Conservation (phyloP, 2,329 filamentous ascomycete species). For the Neonectria sp. region DNA sequence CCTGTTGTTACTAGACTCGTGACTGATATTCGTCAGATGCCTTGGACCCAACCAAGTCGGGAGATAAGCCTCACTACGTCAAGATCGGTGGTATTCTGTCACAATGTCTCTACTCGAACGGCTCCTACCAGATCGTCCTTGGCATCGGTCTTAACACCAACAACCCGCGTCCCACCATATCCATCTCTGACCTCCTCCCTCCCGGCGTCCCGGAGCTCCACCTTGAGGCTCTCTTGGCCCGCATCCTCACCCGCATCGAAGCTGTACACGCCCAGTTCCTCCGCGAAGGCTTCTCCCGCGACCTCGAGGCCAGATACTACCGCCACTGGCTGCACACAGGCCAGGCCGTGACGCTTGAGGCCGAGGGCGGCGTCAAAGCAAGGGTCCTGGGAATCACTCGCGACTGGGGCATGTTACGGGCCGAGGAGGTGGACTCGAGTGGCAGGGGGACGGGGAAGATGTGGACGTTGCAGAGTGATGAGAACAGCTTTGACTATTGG, state of each 20-base stretch:
- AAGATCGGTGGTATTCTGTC: conserved; percentile 96
- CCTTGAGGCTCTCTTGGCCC: conserved; percentile 85
- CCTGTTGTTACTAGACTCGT: fast-evolving
- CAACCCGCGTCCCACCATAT: conserved; percentile 89
- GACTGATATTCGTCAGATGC: conserved; percentile 64
- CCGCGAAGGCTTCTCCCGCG: conserved; percentile 79
- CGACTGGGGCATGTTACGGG: conserved; percentile 91
- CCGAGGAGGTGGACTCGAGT: conserved; percentile 83
- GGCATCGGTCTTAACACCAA: conserved; percentile 90
- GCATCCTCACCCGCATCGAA: conserved; percentile 85
- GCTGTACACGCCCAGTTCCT: conserved; percentile 83
- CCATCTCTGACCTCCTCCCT: conserved; percentile 81
- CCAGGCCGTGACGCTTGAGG: conserved; percentile 81
- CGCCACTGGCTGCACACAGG: conserved; percentile 87
- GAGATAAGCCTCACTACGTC: conserved; percentile 71
- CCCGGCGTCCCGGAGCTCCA: conserved; percentile 69
- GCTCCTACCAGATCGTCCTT: conserved; percentile 86
- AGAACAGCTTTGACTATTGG: conserved; percentile 99
- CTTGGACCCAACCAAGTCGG: conserved; percentile 71
- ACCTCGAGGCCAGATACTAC: conserved; percentile 85
- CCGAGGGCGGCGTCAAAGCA: conserved; percentile 81
- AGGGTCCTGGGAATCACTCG: conserved; percentile 88
- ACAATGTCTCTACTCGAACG: conserved; percentile 85
- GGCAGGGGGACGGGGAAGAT: conserved; percentile 82
- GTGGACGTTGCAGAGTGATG: conserved; percentile 92